Base-by-base conservation (phyloP, 2,329 filamentous ascomycete genomes). In the Trichoderma koningii region DNA sequence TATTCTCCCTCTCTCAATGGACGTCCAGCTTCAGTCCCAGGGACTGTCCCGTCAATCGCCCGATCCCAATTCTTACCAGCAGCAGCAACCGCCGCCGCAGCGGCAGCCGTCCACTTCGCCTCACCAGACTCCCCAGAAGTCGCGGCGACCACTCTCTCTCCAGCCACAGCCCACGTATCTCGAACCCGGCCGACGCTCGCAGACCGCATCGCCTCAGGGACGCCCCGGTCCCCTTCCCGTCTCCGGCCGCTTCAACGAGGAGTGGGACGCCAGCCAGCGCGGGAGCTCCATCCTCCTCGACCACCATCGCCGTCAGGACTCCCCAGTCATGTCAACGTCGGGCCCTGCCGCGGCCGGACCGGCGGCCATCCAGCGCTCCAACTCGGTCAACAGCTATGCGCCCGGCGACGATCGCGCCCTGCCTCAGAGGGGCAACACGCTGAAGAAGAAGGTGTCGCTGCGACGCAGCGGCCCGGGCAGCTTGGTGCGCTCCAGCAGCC, bases 381-480 rank as follows among this genome's bases (percentile, higher is more conserved):
- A 81, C 67, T 90, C 88, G 14, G 81, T 83, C 67, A 82, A 83
- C 64, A 85, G 83, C 70, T 84, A 79, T 73, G 75, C 81, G 70
- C 72, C 82, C 72, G 73, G 84, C 76, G 78, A 83, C 65, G 77
- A 72, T 55, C 72, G 76, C 45, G 75, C 76, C 53, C 73, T 78
- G 47, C 76, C 83, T 30, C 77, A 79, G 56, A 77, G 84, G 48
- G 78, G 79, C 55, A 91, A 92, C 66, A 97, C 93, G 0, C 82
- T 98, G 71, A 95, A 92, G 81, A 98, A 98, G 83, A 95, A 92
- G 78, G 82, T 81, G 26, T 96, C 93, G 10, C 75, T 97, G 66
- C 89, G 89, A 69, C 86, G 90, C 71, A 87, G 83, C 67, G 85
- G 82, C 44, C 87, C 83, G 66, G 85, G 82, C 45, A 96, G 92